Evolutionary conservation across 2,329 filamentous ascomycete genomes (phyloP), one percentile per base, ranked within the genome.

Genomic region (Alternaria tenuissima): DNA sequence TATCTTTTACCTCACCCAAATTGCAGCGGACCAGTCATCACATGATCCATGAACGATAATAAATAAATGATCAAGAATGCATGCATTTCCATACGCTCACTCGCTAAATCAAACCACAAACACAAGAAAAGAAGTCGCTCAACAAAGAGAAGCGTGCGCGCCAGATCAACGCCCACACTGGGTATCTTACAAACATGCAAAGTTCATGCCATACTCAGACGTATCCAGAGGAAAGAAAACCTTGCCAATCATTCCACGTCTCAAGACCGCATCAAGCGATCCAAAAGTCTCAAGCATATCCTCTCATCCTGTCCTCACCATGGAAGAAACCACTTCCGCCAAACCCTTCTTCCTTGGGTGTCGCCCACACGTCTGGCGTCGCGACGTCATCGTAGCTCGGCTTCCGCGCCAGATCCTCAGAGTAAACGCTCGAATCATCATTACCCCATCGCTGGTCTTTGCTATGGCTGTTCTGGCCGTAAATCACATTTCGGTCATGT

Each of bases 321-420:
- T 58, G 48, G 26, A 76, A 73, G 26, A 76, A 76, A 0, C 67
- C 73, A 59, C 66, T 71, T 0, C 55, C 61, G 20, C 57, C 47
- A 22, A 65, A 68, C 11, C 55, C 67, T 61, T 73, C 57, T 78
- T 85, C 64, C 76, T 72, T 76, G 1, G 76, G 76, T 60, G 76
- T 78, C 5, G 72, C 72, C 74, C 74, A 78, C 2, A 66, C 68
- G 22, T 78, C 76, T 2, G 73, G 74, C 52, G 71, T 76, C 7
- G 62, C 58, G 1, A 71, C 42, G 7, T 75, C 70, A 16, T 75
- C 71, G n/a, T 59, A 61, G 32, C 64, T 64, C 18, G 57, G 62
- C 43, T 44, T 55, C 7, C 54, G 46, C 11, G 62, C 67, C 22
- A 26, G 61, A 20, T 61, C 61, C 14, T 56, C 65, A 14, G 44